Conservation (phyloP, 495 filamentous ascomycete genomes). For the Thozetella sp. region DNA sequence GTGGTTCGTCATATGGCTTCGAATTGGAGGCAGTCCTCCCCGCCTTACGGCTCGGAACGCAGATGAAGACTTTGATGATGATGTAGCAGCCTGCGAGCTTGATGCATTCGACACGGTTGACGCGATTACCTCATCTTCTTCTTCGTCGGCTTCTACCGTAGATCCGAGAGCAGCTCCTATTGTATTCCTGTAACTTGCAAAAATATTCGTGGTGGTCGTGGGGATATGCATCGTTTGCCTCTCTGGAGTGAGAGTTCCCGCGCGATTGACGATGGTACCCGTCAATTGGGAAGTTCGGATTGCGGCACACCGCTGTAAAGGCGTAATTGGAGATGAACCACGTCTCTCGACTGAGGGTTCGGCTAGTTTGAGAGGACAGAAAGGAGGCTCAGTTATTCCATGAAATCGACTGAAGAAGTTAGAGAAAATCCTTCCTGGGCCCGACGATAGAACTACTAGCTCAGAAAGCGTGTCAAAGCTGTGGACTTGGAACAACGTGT, state of each 20-base stretch:
- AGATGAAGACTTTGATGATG: background rate
- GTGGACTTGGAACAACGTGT: background rate
- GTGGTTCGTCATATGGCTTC: background rate
- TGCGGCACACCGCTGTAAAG: background rate
- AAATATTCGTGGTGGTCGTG: background rate
- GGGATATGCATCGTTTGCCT: background rate
- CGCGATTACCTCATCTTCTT: background rate
- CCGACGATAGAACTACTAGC: background rate
- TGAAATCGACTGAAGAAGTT: background rate
- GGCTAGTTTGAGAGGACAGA: background rate
- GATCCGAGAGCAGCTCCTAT: background rate
- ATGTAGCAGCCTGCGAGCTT: background rate
- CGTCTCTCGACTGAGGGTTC: background rate
- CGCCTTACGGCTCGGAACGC: background rate
- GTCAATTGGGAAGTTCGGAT: background rate
- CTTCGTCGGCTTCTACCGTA: background rate
- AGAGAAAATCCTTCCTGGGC: background rate
- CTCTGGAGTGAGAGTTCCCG: no score
- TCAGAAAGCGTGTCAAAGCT: background rate
- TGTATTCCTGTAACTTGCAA: background rate
- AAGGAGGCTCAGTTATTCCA: background rate
- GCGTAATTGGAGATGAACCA: background rate
- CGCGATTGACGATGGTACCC: background rate
- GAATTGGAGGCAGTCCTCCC: background rate
- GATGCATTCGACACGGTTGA: background rate